Evolutionary conservation across 192 early-diverging fungal genomes (phyloP).

Genomic region (Coemansia sp.): DNA sequence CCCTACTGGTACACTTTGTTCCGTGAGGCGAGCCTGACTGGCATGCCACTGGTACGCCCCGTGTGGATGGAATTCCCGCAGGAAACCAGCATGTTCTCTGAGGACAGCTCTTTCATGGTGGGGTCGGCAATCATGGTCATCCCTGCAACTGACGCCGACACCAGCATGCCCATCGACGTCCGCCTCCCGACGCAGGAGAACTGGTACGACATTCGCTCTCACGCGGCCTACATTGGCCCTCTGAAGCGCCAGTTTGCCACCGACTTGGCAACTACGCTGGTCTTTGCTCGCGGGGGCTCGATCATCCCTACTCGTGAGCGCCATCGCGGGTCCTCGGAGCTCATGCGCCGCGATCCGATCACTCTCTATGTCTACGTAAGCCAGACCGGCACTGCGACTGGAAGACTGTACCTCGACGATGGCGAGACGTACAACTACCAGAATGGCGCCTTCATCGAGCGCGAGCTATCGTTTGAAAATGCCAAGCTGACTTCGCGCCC

Average conservation of each 20-base stretch:
- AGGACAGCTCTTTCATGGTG: slow-evolving; percentile 89
- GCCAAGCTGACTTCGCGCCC: slow-evolving; percentile 43
- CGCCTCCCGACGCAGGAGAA: slow-evolving; percentile 71
- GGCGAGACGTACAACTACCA: slow-evolving; percentile 75
- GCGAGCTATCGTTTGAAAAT: slow-evolving; percentile 30
- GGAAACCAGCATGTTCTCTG: slow-evolving; percentile 71
- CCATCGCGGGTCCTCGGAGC: slow-evolving; percentile 71
- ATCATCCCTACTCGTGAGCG: slow-evolving; percentile 87
- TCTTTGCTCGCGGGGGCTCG: slow-evolving; percentile 84
- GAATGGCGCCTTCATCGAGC: slow-evolving; percentile 66
- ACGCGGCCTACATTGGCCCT: slow-evolving; percentile 27
- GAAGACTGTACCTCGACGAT: slow-evolving; percentile 89
- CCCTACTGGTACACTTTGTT: slow-evolving; percentile 95
- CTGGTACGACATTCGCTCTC: slow-evolving; percentile 59
- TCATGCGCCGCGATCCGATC: slow-evolving; percentile 85
- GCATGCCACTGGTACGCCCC: slow-evolving; percentile 83
- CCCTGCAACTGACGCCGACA: slow-evolving; percentile 58
- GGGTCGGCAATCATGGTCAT: slow-evolving; percentile 77
- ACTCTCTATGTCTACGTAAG: slow-evolving; percentile 84
- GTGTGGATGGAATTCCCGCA: slow-evolving; percentile 88
- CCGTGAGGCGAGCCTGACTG: slow-evolving; percentile 68
- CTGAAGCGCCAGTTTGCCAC: slow-evolving; percentile 63
- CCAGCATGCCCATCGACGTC: slow-evolving; percentile 53
- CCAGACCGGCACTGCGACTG: slow-evolving; percentile 64
- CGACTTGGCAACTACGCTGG: slow-evolving; percentile 70